Base-by-base conservation (phyloP, 2,329 filamentous ascomycete genomes). In the Aspergillus fumigatiaffinis region DNA sequence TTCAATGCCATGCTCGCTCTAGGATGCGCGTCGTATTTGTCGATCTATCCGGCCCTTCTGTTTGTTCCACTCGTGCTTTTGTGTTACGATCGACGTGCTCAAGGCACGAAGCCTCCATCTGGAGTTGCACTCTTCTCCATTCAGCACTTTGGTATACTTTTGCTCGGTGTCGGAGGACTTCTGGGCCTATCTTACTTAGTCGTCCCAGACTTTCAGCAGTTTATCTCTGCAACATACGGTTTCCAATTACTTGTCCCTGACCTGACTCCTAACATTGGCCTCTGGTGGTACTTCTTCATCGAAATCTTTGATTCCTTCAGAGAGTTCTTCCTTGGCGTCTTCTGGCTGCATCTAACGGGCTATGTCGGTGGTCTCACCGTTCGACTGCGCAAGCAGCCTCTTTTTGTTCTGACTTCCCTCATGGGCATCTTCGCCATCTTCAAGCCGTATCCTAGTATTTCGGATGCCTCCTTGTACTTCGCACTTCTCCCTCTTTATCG, bases 271-370 rank as follows among this genome's bases (percentile, higher is more conserved):
- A 99, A 97, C 64, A 89, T 95, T 29, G 94, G 94, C 1, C 81
- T 99, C 1, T 99, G 94, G 94, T 99, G 94, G 94, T 99, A 99
- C 76, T 99, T 99, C 77, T 97, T 99, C 72, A 96, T 95, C 65
- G 93, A 99, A 72, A 99, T 99, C 87, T 99, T 99, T 73, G 94
- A 99, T 76, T 93, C 92, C 1, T 99, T 99, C 82, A 85, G 94
- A 42, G 88, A 89, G 66, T 99, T 99, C 81, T 99, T 97, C 81
- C 84, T 99, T 3, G 94, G 90, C 54, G 92, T 99, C 51, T 99
- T 99, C 78, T 97, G 95, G 92, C 83, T 99, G 59, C 94, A 99
- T 71, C 85, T 97, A 57, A 86, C 89, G 0, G 89, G 90, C 42
- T 99, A 99, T 75, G 90, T 96, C 38, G 89, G 89, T 17, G 93